Base-by-base conservation (phyloP, 2,329 filamentous ascomycete species). In the Aschersonia sp. region DNA sequence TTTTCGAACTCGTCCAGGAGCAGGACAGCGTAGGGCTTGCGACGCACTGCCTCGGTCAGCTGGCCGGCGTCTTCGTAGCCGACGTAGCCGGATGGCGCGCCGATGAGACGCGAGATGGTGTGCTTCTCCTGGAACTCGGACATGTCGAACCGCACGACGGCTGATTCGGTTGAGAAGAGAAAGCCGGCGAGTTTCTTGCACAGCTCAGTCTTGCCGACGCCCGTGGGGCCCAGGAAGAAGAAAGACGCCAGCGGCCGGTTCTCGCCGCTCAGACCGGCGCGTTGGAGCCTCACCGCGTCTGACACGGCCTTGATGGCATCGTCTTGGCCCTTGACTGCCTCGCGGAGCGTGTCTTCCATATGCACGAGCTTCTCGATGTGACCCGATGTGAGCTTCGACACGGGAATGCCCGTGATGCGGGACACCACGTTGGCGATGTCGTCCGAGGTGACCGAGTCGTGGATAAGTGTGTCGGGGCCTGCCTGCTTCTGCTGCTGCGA, bases 1-100 rank as follows among this genome's bases (percentile, higher is more conserved):
- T 98, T 97, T 61, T 98, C 92, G 56, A 96, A 97, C 62, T 97
- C 92, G 62, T 98, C 92, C 56, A 98, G 94, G 2, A 98, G 74
- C 0, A 98, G 74, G 0, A 98, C 88, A 0, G 91, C 89, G 56
- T 97, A 97, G 0, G 92, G 92, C 64, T 97, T 97, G 51, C 92
- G 78, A 49, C 92, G 80, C 3, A 98, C 89, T 4, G 91, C 89
- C 67, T 98, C 92, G 1, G 92, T 97, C 9, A 98, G 75, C 65
- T 97, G 92, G 1, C 92, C 92, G 4, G 91, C 89, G 59, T 97
- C 92, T 44, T 98, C 92, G 60, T 97, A 97, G 7, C 92, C 92
- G 30, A 97, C 85, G 59, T 97, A 97, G 29, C 91, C 91, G 5
- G 92, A 91, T 0, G 92, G 92, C 3, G 85, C 85, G 43, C 92